A percentile compares a stretch with the other conserved stretches of the same genome.
phyloP scores from a whole-genome alignment of 2,329 filamentous ascomycete species.

The Fusarium sp. region DNA sequence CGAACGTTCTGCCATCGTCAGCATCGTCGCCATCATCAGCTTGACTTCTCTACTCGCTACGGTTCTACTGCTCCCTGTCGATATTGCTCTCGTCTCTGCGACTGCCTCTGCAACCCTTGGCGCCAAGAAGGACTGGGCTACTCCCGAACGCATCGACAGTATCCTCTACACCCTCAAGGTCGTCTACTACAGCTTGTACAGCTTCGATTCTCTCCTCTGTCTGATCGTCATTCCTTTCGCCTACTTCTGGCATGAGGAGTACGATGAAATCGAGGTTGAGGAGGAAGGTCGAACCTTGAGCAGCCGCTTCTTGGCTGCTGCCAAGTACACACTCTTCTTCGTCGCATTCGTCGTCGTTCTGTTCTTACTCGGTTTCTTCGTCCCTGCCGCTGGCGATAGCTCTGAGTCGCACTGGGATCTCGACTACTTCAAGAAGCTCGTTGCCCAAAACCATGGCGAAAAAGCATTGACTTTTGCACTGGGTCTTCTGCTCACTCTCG shows the following conservation, averaged over 20 bases:
- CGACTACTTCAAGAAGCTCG: slow-evolving; percentile 88
- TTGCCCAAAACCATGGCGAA: slow-evolving; percentile 85
- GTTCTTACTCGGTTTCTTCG: slow-evolving; percentile 93
- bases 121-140: slow-evolving; percentile 94
- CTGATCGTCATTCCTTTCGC: slow-evolving; percentile 91
- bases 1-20: slow-evolving; percentile 85
- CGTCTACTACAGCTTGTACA: slow-evolving; percentile 94
- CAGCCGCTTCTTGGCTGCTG: slow-evolving; percentile 80
- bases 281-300: slow-evolving; percentile 79
- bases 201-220: slow-evolving; percentile 88
- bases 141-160: slow-evolving; percentile 77
- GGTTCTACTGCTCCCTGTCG: slow-evolving; percentile 89
- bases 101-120: slow-evolving; percentile 81
- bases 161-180: slow-evolving; percentile 85
- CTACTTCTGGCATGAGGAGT: slow-evolving; percentile 99
- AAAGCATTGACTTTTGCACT: slow-evolving; percentile 90
- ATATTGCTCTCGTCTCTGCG: slow-evolving; percentile 92
- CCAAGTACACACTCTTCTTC: slow-evolving; percentile 92
- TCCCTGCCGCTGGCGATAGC: slow-evolving; percentile 77
- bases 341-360: slow-evolving; percentile 80
- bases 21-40: slow-evolving; percentile 84
- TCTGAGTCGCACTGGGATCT: slow-evolving; percentile 77
- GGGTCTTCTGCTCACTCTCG: slow-evolving; percentile 87
- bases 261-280: slow-evolving; percentile 88
- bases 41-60: slow-evolving; percentile 90